phyloP scores from a whole-genome alignment of 208 protist species.

The Trypanosoma platydactyli region DNA sequence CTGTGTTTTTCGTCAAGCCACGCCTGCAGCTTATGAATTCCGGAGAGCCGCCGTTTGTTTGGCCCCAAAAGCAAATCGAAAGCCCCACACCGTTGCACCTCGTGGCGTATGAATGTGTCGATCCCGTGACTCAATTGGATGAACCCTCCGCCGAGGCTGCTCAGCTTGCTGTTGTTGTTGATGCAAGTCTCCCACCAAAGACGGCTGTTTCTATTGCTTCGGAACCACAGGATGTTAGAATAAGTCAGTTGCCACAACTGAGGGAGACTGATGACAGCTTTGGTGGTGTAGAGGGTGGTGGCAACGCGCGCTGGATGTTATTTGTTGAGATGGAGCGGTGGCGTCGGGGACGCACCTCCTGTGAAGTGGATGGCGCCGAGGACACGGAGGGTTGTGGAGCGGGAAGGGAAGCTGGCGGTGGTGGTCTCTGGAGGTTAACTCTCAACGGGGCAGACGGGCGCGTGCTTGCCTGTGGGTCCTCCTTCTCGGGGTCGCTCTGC shows the following conservation, averaged over 20 bases:
- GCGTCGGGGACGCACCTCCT: neutral
- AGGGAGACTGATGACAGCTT: too few species aligned
- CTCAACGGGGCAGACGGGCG: conserved; percentile 11
- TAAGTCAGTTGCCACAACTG: too few species aligned
- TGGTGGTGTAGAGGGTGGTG: too few species aligned
- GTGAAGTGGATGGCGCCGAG: neutral
- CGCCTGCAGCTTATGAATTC: neutral
- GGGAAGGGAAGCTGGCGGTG: neutral
- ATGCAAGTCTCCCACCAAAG: too few species aligned
- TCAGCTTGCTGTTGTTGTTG: too few species aligned
- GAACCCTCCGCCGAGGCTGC: neutral
- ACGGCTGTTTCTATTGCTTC: too few species aligned
- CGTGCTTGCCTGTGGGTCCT: conserved; percentile 15
- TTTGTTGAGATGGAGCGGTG: conserved; percentile 18
- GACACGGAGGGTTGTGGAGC: neutral
- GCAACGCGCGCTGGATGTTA: conserved; percentile 2
- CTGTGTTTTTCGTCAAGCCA: conserved; percentile 16
- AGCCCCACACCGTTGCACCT: neutral
- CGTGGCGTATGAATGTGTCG: neutral
- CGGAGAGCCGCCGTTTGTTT: neutral
- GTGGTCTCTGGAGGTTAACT: conserved; percentile 9
- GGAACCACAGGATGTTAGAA: too few species aligned
- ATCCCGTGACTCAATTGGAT: neutral
- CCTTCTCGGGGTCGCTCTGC: conserved; percentile 11
- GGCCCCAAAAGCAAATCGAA: neutral